Evolutionary conservation across 2,329 filamentous ascomycete species (phyloP).

Genomic region (Penicillium polonicum): DNA sequence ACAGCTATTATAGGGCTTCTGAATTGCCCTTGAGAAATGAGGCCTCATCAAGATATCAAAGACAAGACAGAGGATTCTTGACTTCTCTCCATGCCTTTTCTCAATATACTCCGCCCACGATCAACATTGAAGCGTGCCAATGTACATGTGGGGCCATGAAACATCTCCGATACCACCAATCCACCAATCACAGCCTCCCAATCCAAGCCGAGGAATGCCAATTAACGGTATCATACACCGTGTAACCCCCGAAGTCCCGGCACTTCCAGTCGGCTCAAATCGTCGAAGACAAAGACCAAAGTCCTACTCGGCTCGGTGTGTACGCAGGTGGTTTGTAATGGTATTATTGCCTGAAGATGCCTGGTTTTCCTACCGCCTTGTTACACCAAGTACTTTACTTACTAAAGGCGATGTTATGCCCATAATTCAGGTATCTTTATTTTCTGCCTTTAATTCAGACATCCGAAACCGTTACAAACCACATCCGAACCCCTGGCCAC

Average conservation of each 20-base stretch:
- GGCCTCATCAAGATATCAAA: no score
- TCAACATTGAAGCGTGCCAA: neutral
- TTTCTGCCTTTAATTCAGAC: no score
- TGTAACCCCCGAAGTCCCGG: constrained; percentile 19
- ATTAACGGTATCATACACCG: constrained; percentile 31
- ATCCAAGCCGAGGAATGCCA: constrained; percentile 21
- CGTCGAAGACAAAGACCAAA: neutral
- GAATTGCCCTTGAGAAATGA: neutral
- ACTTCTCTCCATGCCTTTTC: neutral
- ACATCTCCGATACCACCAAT: neutral
- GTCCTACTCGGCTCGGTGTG: neutral
- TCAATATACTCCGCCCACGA: neutral
- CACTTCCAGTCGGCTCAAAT: constrained; percentile 27
- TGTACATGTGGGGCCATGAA: neutral
- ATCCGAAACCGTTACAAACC: no score
- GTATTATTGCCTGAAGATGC: no score
- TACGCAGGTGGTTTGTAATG: no score
- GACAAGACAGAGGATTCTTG: neutral
- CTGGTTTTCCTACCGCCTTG: no score
- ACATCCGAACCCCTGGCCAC: no score
- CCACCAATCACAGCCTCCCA: neutral
- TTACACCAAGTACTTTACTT: no score
- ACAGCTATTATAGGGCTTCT: neutral
- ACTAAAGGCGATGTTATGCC: no score
- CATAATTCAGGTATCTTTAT: no score